Evolutionary conservation across 2,329 filamentous ascomycete species (phyloP).

Genomic region (Microsporum audouinii): DNA sequence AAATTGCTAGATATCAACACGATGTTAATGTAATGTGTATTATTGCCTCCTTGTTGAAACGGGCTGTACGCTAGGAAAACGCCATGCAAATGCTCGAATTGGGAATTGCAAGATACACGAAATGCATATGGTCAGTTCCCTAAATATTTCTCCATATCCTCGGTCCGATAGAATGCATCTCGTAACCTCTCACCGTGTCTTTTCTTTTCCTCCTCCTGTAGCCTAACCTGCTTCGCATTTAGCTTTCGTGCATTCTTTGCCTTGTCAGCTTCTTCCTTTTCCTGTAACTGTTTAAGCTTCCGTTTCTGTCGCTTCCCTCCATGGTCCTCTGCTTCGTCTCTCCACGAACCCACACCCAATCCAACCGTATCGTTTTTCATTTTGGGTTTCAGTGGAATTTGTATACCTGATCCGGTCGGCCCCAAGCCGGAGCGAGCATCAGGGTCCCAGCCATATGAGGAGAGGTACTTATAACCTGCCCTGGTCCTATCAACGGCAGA

Average conservation of each 20-base stretch:
- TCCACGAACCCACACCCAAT: constrained; percentile 45
- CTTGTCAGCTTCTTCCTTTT: constrained; percentile 24
- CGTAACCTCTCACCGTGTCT: constrained; percentile 53
- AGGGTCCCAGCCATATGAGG: constrained; percentile 49
- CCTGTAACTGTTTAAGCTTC: constrained; percentile 12
- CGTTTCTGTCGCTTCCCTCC: constrained; percentile 2
- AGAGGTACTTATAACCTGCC: constrained; percentile 45
- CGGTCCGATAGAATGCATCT: constrained; percentile 59
- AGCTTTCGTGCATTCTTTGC: constrained; percentile 40
- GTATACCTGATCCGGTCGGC: constrained; percentile 55
- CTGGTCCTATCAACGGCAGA: constrained; percentile 47
- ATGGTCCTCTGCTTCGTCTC: constrained; percentile 28
- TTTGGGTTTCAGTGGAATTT: constrained; percentile 60
- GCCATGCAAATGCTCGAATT: neutral
- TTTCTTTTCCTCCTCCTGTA: constrained; percentile 50
- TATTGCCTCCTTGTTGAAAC: neutral
- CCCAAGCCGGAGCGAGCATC: constrained; percentile 60
- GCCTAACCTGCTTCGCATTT: constrained; percentile 59
- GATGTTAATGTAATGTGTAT: neutral
- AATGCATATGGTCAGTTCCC: constrained; percentile 27
- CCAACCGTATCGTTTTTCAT: constrained; percentile 66
- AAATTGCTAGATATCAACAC: neutral
- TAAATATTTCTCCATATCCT: constrained; percentile 67
- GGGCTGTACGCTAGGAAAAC: neutral
- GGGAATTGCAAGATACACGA: neutral